Percentiles rank a stretch among this genome's conserved stretches.
These are phyloP conservation scores for Cyberlindnera xishuangbannaensis DNA, from an alignment of 805 yeast species.

Conservation along the genomic window DNA sequence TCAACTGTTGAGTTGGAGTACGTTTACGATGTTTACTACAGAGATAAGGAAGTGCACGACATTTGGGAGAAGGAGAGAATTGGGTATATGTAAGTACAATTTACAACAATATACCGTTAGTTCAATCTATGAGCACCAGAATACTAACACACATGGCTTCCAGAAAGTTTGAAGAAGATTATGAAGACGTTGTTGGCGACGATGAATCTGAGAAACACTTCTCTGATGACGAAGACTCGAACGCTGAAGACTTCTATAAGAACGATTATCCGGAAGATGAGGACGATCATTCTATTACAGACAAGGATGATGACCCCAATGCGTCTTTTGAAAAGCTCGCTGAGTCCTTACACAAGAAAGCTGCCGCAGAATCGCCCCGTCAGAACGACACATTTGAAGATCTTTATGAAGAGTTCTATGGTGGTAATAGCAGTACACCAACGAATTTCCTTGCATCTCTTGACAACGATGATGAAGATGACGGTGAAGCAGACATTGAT, in stretches of 20 bases:
- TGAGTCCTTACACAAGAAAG: conserved; percentile 12
- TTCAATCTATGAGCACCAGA: no score
- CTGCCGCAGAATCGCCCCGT: conserved; percentile 7
- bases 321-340: conserved; percentile 16
- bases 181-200: conserved; percentile 28
- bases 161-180: conserved; percentile 35
- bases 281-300: conserved; percentile 41
- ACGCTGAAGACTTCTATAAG: conserved; percentile 86
- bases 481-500: conserved; percentile 33
- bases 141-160: conserved; percentile 1
- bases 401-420: conserved; percentile 67
- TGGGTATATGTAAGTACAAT: conserved; percentile 30
- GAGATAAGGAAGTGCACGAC: conserved; percentile 59
- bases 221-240: conserved; percentile 78
- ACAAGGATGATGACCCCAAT: conserved; percentile 16
- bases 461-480: conserved; percentile 28
- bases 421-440: conserved; percentile 51
- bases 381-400: conserved; percentile 27
- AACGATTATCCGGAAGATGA: conserved; percentile 97
- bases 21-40: conserved; percentile 85
- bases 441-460: conserved; percentile 28
- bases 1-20: conserved; percentile 47
- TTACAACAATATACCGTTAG: no score
- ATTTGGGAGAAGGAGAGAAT: conserved; percentile 27
- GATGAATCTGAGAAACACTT: conserved; percentile 33